Conservation (phyloP, 768 basidiomycete species). For the Mycena filopes region DNA sequence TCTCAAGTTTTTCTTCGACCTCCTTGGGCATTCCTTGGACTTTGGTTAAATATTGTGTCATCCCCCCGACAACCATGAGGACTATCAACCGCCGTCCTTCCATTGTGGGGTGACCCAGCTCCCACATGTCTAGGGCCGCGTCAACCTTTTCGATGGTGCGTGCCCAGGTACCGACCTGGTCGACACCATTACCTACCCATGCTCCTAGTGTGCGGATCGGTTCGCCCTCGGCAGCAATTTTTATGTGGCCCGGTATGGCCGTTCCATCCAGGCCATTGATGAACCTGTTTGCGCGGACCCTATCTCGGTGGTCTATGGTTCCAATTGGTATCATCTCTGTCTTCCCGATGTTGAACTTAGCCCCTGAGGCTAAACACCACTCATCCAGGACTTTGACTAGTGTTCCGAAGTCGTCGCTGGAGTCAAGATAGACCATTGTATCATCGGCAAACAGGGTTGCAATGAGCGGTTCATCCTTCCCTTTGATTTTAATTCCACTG, state of each 20-base stretch:
- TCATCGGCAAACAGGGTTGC: slow-evolving; percentile 1
- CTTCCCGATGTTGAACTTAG: not conserved
- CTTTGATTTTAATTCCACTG: no score
- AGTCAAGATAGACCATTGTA: not conserved
- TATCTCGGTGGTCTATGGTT: not conserved
- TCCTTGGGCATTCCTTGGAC: slow-evolving; percentile 38
- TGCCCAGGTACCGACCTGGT: not conserved
- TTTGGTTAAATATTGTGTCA: slow-evolving; percentile 19
- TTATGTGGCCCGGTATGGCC: not conserved
- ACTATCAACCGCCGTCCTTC: slow-evolving; percentile 25
- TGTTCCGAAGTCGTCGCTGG: not conserved
- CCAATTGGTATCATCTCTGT: not conserved
- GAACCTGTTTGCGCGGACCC: not conserved
- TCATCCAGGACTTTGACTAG: not conserved
- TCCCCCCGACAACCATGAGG: slow-evolving; percentile 27
- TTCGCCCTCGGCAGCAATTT: not conserved
- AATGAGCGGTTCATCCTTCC: not conserved
- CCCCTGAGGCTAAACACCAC: not conserved
- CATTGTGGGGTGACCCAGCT: slow-evolving; percentile 20
- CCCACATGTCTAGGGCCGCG: not conserved
- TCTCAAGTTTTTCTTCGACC: slow-evolving; percentile 6
- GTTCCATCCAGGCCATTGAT: not conserved
- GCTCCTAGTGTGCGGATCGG: slow-evolving; percentile 5
- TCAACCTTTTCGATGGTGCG: slow-evolving; percentile 6
- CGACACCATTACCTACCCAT: not conserved